Conservation (phyloP, 805 yeast genomes). For the Sugiyamaella mastotermitis region DNA sequence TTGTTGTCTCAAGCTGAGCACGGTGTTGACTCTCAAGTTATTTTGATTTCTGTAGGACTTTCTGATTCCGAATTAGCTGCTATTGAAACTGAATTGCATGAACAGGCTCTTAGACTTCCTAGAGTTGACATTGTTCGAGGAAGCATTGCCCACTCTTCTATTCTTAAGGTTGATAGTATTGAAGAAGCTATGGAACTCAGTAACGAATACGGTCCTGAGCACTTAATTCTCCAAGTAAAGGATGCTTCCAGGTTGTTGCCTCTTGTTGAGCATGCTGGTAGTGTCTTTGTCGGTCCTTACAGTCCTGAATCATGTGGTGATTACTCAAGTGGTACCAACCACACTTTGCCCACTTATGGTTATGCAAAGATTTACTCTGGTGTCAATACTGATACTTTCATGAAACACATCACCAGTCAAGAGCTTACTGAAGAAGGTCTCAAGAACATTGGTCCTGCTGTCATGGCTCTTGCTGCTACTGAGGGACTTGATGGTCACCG, state of each 20-base stretch:
- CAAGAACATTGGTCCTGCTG: slow-evolving; percentile 87
- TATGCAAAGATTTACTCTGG: slow-evolving; percentile 97
- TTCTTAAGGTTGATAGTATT: slow-evolving; percentile 58
- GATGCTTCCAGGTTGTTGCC: slow-evolving; percentile 69
- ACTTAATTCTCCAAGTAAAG: slow-evolving; percentile 83
- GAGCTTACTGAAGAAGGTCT: slow-evolving; percentile 83
- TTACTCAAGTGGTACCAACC: slow-evolving; percentile 96
- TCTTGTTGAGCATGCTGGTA: slow-evolving; percentile 85
- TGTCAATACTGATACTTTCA: slow-evolving; percentile 92
- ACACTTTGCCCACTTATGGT: slow-evolving; percentile 97
- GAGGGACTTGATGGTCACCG: slow-evolving; percentile 98
- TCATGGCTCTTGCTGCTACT: slow-evolving; percentile 89
- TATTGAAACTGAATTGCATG: slow-evolving; percentile 76
- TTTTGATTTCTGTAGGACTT: slow-evolving; percentile 76
- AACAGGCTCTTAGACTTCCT: slow-evolving; percentile 79
- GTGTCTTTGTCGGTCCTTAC: slow-evolving; percentile 92
- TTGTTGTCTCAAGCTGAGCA: slow-evolving; percentile 97
- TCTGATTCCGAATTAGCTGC: slow-evolving; percentile 51
- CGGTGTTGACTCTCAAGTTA: slow-evolving; percentile 96
- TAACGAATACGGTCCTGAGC: slow-evolving; percentile 95
- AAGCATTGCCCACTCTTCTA: slow-evolving; percentile 87
- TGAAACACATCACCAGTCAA: slow-evolving; percentile 91
- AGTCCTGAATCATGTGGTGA: slow-evolving; percentile 99
- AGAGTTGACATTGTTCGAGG: slow-evolving; percentile 90
- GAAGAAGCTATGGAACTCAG: slow-evolving; percentile 84